Evolutionary conservation across 108 stramenopile species (phyloP), one percentile per base, ranked within the genome.

Genomic region (Fragilariopsis cylindrus): DNA sequence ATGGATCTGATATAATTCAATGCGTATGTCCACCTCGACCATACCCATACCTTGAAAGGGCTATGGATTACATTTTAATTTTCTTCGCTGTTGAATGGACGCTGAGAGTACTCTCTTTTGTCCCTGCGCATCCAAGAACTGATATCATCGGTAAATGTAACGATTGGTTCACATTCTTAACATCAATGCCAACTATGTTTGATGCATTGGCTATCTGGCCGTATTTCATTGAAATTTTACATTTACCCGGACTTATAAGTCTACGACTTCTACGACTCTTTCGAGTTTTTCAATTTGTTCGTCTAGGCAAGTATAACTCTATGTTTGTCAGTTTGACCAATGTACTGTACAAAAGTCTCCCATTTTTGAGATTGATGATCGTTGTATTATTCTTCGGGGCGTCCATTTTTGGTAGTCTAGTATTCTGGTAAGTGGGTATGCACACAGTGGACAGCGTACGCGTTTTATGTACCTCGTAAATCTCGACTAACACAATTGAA

Each of bases 31-130:
- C 88, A 16, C 88, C 87, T 4, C 57, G 62, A 41, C 88, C 91
- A 7, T 19, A 68, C 3, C 52, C 58, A 43, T 76, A 71, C 16
- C 75, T 75, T 2, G 68, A 74, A 7, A 7, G 18, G 15, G 41
- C 71, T 5, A 43, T 81, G 65, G 67, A 82, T 56, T 74, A 30
- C 43, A 43, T 89, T 5, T 76, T 88, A 50, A 71, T 67, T 16
- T 82, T 92, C 46, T 89, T 92, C 66, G 71, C 88, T 3, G 63
- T 85, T 7, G 90, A 91, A 77, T 91, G 87, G 86, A 73, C 65
- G 8, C 53, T 88, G 3, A 80, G 88, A 53, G 76, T 86, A 18
- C 16, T 88, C 3, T 62, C 44, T 9, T 92, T 75, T 77, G 74
- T 57, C 13, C 48, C 55, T 21, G 70, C 46, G n/a, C 43, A 77